Conservation (phyloP, 805 yeast species). For the Saturnispora quitensis region DNA sequence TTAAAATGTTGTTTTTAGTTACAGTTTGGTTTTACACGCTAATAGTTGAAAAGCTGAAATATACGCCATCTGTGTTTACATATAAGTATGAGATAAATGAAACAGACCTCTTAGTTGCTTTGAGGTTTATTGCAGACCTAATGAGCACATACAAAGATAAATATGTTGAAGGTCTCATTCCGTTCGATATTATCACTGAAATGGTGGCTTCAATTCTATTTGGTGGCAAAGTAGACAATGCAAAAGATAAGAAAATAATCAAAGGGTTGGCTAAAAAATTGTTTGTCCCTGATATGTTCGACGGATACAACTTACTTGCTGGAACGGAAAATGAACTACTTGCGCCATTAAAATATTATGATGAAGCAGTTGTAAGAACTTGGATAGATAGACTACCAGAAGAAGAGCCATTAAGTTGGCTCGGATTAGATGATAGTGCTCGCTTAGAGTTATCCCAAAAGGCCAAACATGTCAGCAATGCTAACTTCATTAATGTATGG, state of each 20-base stretch:
- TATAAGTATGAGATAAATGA: constrained; percentile 63
- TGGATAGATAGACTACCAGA: constrained; percentile 53
- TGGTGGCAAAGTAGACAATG: constrained; percentile 52
- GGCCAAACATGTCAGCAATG: constrained; percentile 5
- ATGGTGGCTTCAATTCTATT: constrained; percentile 34
- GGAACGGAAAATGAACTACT: background rate
- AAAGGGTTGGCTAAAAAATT: constrained; percentile 27
- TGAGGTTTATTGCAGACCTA: constrained; percentile 34
- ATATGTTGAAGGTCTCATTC: background rate
- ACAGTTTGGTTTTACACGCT: constrained; percentile 66
- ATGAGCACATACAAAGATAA: constrained; percentile 17
- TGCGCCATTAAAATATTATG: constrained; percentile 39
- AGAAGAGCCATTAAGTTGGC: constrained; percentile 31
- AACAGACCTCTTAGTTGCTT: constrained; percentile 51
- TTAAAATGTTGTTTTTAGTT: constrained; percentile 40
- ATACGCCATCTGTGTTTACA: constrained; percentile 53
- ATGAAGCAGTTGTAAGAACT: constrained; percentile 13
- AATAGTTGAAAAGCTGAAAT: constrained; percentile 48
- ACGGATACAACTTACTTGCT: background rate
- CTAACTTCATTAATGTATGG: background rate
- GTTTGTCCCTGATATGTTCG: constrained; percentile 34
- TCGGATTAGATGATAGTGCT: constrained; percentile 16
- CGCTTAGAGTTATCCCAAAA: constrained; percentile 7
- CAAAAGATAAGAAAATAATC: constrained; percentile 33
- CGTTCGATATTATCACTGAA: background rate